A percentile compares a stretch with the other conserved stretches of the same genome.
phyloP scores from a whole-genome alignment of 345 rosid genomes.

The Turnera subulata region DNA sequence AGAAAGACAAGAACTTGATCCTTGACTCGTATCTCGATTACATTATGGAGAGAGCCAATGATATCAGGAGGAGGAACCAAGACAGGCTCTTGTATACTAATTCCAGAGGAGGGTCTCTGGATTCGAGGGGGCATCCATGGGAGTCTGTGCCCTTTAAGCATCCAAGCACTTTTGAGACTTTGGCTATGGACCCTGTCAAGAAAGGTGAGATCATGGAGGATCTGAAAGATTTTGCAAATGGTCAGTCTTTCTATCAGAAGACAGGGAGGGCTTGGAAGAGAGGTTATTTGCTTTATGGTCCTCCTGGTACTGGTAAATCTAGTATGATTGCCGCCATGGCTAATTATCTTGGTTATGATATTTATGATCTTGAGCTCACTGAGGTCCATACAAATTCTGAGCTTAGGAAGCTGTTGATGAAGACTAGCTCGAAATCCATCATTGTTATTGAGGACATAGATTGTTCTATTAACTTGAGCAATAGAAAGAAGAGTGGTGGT shows the following conservation, averaged over 20 bases:
- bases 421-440: conserved; percentile 79
- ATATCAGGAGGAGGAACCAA: conserved; percentile 64
- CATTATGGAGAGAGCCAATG: conserved; percentile 77
- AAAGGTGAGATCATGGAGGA: conserved; percentile 66
- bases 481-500: conserved; percentile 38
- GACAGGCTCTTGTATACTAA: conserved; percentile 79
- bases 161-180: conserved; percentile 84
- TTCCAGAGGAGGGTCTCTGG: conserved; percentile 81
- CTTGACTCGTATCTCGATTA: conserved; percentile 63
- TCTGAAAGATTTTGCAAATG: conserved; percentile 58
- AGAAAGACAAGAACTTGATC: conserved; percentile 53
- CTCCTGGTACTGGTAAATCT: conserved; percentile 95
- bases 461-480: conserved; percentile 63
- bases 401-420: conserved; percentile 72
- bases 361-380: conserved; percentile 89
- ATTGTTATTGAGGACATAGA: conserved; percentile 88
- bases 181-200: conserved; percentile 76
- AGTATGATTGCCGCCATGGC: conserved; percentile 99
- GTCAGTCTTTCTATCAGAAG: conserved; percentile 68
- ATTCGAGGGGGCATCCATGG: conserved; percentile 94
- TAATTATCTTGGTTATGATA: conserved; percentile 78
- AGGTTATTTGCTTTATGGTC: conserved; percentile 83
- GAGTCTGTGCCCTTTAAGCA: conserved; percentile 94
- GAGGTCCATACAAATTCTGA: conserved; percentile 92
- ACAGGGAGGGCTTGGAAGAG: conserved; percentile 97